phyloP scores from a whole-genome alignment of 371 early-diverging fungal species.

The Haplosporangium sp. region DNA sequence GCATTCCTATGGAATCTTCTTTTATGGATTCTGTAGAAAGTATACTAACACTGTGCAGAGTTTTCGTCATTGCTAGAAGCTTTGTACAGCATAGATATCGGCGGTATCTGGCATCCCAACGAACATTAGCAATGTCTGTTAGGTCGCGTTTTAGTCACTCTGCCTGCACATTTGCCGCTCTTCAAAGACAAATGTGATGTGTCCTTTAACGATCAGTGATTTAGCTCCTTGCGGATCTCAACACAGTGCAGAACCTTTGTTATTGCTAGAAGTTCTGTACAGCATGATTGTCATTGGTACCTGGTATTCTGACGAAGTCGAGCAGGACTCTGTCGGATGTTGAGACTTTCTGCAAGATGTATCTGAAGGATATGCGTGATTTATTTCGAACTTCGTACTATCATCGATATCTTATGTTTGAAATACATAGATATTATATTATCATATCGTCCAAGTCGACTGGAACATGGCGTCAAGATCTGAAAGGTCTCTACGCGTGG shows the following conservation, averaged over 20 bases:
- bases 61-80: constrained; percentile 39
- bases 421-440: constrained; percentile 22
- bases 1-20: constrained; percentile 23
- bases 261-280: constrained; percentile 43
- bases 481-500: constrained; percentile 27
- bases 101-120: constrained; percentile 34
- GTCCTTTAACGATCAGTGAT: constrained; percentile 40
- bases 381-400: constrained; percentile 14
- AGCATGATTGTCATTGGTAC: constrained; percentile 41
- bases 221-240: constrained; percentile 33
- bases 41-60: constrained; percentile 29
- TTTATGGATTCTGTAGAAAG: constrained; percentile 24
- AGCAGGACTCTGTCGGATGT: constrained; percentile 40
- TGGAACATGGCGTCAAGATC: constrained; percentile 20
- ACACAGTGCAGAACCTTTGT: constrained; percentile 34
- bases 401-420: constrained; percentile 19
- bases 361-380: constrained; percentile 19
- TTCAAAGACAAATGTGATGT: constrained; percentile 36
- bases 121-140: constrained; percentile 26
- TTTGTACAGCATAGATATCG: constrained; percentile 32
- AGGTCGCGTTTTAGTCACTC: constrained; percentile 31
- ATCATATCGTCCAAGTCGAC: constrained; percentile 25
- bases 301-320: constrained; percentile 42
- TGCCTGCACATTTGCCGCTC: constrained; percentile 33
- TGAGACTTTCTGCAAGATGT: constrained; percentile 44